Conservation (phyloP, 306 rosid genomes). For the Sesbania bispinosa region DNA sequence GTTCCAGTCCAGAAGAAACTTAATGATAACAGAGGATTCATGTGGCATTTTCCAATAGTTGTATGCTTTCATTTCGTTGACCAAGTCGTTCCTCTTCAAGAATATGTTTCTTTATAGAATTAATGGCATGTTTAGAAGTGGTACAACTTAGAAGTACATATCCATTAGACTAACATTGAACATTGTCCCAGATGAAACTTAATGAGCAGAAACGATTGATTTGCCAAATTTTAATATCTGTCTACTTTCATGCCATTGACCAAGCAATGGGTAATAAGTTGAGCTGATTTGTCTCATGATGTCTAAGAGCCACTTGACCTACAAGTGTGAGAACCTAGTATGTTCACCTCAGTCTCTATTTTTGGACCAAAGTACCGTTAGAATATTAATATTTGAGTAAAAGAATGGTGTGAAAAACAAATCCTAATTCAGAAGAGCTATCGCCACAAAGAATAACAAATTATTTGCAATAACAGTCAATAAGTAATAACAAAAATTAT, state of each 20-base stretch:
- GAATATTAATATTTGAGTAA: background rate
- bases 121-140: background rate
- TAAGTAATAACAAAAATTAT: background rate
- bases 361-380: background rate
- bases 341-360: background rate
- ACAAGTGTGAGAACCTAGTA: background rate
- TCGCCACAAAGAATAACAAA: conserved; percentile 1
- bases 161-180: background rate
- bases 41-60: background rate
- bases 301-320: background rate
- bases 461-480: background rate
- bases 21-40: background rate
- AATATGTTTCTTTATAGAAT: background rate
- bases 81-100: background rate
- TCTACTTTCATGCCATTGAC: background rate
- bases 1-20: no score
- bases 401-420: background rate
- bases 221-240: background rate
- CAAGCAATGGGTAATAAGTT: background rate
- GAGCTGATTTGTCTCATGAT: background rate
- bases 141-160: background rate
- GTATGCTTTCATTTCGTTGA: background rate
- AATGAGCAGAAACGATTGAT: background rate
- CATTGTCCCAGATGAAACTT: background rate
- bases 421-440: conserved; percentile 8